Percentiles rank a stretch among this genome's conserved stretches.
These are phyloP conservation scores for Geosmithia putterillii DNA, from an alignment of 2,329 filamentous ascomycete species.

Conservation along the genomic window DNA sequence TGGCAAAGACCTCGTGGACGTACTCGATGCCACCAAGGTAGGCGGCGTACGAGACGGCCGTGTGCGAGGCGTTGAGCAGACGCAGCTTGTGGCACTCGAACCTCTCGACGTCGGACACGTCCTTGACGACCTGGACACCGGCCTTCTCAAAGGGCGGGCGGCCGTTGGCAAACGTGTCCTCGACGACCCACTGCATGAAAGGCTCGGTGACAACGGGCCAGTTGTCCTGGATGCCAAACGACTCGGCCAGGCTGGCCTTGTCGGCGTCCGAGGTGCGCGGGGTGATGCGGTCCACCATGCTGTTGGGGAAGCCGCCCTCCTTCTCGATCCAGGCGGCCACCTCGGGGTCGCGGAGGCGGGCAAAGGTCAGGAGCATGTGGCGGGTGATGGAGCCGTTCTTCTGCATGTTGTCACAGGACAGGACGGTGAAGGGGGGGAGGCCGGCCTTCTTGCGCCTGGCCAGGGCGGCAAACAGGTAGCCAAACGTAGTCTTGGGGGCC, in stretches of 20 bases:
- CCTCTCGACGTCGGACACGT: conserved; percentile 38
- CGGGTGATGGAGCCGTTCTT: conserved; percentile 41
- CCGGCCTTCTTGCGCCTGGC: conserved; percentile 29
- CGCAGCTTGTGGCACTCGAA: conserved; percentile 46
- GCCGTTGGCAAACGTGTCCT: conserved; percentile 37
- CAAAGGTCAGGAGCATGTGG: conserved; percentile 37
- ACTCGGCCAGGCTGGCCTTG: conserved; percentile 27
- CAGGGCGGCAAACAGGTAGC: conserved; percentile 38
- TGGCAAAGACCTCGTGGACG: conserved; percentile 39
- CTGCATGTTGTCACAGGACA: conserved; percentile 46
- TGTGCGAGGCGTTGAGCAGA: conserved; percentile 40
- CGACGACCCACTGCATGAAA: conserved; percentile 43
- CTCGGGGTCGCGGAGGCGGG: conserved; percentile 29
- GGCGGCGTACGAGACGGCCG: conserved; percentile 36
- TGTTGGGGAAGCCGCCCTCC: conserved; percentile 37
- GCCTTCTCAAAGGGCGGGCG: conserved; percentile 39
- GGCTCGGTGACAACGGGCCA: conserved; percentile 44
- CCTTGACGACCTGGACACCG: conserved; percentile 36
- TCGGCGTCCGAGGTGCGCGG: conserved; percentile 33
- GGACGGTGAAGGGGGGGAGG: conserved; percentile 38
- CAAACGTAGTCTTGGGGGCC: conserved; percentile 33
- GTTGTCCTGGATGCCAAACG: conserved; percentile 33
- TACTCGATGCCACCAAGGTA: conserved; percentile 39
- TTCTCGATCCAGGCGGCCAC: conserved; percentile 35
- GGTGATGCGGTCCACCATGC: conserved; percentile 44